Percentiles rank a stretch among this genome's conserved stretches.
phyloP scores from a whole-genome alignment of 139 green algal species.

The Chlorella sp. region DNA sequence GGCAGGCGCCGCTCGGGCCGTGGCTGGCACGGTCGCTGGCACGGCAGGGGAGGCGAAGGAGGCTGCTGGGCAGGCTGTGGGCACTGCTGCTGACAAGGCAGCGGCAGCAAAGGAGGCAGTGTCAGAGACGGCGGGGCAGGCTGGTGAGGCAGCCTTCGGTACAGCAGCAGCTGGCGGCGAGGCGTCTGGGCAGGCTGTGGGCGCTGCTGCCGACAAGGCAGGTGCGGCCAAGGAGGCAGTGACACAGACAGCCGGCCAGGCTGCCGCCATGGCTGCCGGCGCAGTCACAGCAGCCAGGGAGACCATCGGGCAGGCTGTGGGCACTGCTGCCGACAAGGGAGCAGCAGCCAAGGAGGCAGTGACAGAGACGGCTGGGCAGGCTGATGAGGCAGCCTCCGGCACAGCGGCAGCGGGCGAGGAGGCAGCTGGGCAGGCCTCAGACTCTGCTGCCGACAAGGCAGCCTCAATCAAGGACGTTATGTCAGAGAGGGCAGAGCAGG shows the following conservation, averaged over 20 bases:
- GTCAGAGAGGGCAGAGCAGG: neutral
- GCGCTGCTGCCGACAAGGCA: neutral
- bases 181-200: neutral
- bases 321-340: neutral
- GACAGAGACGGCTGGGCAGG: no score
- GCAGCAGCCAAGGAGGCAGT: no score
- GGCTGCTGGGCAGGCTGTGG: neutral
- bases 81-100: neutral
- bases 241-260: neutral
- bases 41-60: neutral
- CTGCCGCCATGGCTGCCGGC: neutral
- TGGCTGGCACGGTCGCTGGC: neutral
- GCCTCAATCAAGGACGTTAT: neutral
- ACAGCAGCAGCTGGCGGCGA: neutral
- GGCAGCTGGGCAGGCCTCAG: neutral
- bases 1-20: neutral
- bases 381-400: no score
- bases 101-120: neutral
- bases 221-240: neutral
- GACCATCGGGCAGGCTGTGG: no score
- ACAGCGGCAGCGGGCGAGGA: no score
- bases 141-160: neutral
- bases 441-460: neutral
- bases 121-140: neutral
- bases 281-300: neutral